Percentiles rank a stretch among this genome's conserved stretches.
phyloP scores from a whole-genome alignment of 169 alveolate genomes.

The Plasmodium falciparum region DNA sequence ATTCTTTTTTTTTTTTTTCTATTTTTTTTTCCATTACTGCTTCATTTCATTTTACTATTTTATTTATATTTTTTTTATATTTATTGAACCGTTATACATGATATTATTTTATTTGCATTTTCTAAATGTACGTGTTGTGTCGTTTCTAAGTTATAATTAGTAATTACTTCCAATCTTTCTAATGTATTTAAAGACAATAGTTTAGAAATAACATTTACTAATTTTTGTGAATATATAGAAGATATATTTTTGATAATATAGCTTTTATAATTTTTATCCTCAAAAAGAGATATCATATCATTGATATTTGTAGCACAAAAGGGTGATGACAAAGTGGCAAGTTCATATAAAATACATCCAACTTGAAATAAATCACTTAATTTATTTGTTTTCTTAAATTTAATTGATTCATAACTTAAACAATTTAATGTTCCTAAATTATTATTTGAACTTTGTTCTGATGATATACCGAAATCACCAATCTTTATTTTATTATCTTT shows the following conservation, averaged over 20 bases:
- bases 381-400: slow-evolving; percentile 62
- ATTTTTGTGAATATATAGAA: slow-evolving; percentile 33
- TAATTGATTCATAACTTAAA: slow-evolving; percentile 74
- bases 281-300: slow-evolving; percentile 66
- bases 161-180: slow-evolving; percentile 52
- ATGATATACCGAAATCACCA: slow-evolving; percentile 90
- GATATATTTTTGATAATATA: slow-evolving; percentile 53
- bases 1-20: neutral
- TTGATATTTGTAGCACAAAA: slow-evolving; percentile 56
- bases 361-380: slow-evolving; percentile 80
- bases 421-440: slow-evolving; percentile 62
- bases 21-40: neutral
- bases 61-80: neutral
- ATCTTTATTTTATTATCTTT: slow-evolving; percentile 84
- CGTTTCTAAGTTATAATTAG: slow-evolving; percentile 24
- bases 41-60: neutral
- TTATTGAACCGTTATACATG: neutral
- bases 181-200: slow-evolving; percentile 44
- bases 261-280: slow-evolving; percentile 67
- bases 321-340: slow-evolving; percentile 79
- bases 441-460: slow-evolving; percentile 75
- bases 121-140: slow-evolving; percentile 5
- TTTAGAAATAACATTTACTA: slow-evolving; percentile 57
- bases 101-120: slow-evolving; percentile 3
- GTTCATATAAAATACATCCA: slow-evolving; percentile 81